Percentiles rank a stretch among this genome's conserved stretches.
Conservation (phyloP, 306 rosid genomes). For the Cicer chorassanicum region DNA sequence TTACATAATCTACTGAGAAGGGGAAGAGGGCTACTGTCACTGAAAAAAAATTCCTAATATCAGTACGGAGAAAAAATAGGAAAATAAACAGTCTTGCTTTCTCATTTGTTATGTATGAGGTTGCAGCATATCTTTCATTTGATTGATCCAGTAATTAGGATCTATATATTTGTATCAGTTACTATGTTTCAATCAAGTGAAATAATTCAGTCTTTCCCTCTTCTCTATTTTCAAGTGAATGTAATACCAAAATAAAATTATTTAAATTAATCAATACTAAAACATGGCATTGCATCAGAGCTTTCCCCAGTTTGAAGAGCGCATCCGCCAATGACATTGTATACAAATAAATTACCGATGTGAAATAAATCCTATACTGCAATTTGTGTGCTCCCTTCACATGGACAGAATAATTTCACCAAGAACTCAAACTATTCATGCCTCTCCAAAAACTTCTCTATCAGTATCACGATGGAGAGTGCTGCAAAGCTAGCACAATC, state of each 20-base stretch:
- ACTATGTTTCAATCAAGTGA: too few species aligned
- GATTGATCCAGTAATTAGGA: too few species aligned
- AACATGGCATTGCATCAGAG: slow-evolving; percentile 33
- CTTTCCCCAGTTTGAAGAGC: slow-evolving; percentile 32
- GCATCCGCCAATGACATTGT: slow-evolving; percentile 19
- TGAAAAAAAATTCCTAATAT: too few species aligned
- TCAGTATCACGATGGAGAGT: slow-evolving; percentile 61
- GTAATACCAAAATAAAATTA: background rate
- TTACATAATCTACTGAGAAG: background rate
- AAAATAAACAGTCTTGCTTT: too few species aligned
- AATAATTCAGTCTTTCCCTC: too few species aligned
- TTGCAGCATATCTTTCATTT: too few species aligned
- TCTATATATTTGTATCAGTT: too few species aligned
- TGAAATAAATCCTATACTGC: background rate
- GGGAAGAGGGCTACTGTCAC: too few species aligned
- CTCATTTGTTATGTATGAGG: too few species aligned
- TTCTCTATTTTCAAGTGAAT: too few species aligned
- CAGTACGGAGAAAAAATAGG: too few species aligned
- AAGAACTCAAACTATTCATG: slow-evolving; percentile 46
- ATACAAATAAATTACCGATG: slow-evolving; percentile 33
- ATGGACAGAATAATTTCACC: slow-evolving; percentile 26
- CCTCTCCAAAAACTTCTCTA: slow-evolving; percentile 83
- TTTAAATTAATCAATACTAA: slow-evolving; percentile 1
- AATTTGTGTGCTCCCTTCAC: background rate
- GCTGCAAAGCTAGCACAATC: slow-evolving; percentile 96